phyloP scores from a whole-genome alignment of 1,284 basidiomycete genomes.

The Trichosporon asahii region DNA sequence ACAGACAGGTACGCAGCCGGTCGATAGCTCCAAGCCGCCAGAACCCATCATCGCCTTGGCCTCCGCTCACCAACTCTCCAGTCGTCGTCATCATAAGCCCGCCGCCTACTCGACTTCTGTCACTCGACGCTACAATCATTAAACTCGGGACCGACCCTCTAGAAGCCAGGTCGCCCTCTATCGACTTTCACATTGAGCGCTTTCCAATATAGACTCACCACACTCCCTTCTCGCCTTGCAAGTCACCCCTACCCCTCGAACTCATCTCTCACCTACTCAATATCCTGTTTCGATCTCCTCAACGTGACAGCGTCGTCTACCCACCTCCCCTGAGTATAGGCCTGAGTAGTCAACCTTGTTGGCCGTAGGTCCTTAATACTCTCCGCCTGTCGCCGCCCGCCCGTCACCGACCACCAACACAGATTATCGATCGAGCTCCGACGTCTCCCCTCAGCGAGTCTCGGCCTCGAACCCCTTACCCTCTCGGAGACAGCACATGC shows the following conservation, averaged over 20 bases:
- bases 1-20: neutral
- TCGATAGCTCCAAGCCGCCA: conserved; percentile 1
- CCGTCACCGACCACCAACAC: neutral
- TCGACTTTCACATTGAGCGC: neutral
- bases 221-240: neutral
- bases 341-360: neutral
- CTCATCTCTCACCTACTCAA: neutral
- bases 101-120: neutral
- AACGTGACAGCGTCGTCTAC: conserved; percentile 10
- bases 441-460: neutral
- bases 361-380: neutral
- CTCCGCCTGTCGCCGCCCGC: neutral
- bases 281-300: neutral
- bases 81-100: neutral
- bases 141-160: neutral
- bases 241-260: neutral
- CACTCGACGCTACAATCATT: neutral
- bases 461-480: neutral
- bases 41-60: neutral
- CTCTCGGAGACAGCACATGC: neutral
- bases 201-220: neutral
- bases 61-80: neutral
- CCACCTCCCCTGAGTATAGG: neutral
- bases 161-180: neutral
- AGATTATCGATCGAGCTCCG: neutral